Evolutionary conservation across 2,329 filamentous ascomycete genomes (phyloP), one percentile per base, ranked within the genome.

Genomic region (Ascocoryne sarcoides): DNA sequence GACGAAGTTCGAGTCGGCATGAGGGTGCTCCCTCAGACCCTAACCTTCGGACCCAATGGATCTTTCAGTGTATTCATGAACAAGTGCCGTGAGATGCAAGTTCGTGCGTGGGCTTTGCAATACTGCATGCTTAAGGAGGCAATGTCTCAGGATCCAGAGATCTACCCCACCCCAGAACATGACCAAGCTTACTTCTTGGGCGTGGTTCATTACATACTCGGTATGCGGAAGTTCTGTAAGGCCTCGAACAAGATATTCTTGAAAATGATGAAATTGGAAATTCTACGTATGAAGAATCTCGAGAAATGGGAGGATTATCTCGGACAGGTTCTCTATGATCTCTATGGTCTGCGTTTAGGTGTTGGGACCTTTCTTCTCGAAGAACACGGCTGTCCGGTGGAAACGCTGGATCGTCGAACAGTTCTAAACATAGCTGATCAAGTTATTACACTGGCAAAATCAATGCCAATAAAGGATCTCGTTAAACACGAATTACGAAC

Each of bases 401-500:
- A 95, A 53, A 79, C 79, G 43, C 69, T 96, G 1, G 88, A 95
- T 58, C 82, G 81, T 52, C 74, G 78, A 28, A 86, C 86, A 43
- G 89, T 89, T 0, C 72, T 89, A 54, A 79, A 83, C 48, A 73
- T 95, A 35, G 77, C 95, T 9, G 84, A 94, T 46, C 84, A 89
- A 55, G 76, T 96, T 28, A 82, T 93, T 56, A 69, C 76, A 26
- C 78, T 95, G 43, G 86, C 86, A 2, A 81, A 82, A 36, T 80
- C 84, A 46, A 82, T 95, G 69, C 81, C 85, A 16, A 84, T 94
- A 66, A 94, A 90, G 55, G 92, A 96, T 50, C 66, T 96, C 14
- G 76, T 88, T 12, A 96, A 94, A 60, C 92, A 88, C 12, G 87
- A 96, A 41, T 69, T 98, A 39, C 93, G 90, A 59, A 77, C 73